Evolutionary conservation across 2,329 filamentous ascomycete species (phyloP).

Genomic region (Xylaria hypoxylon): DNA sequence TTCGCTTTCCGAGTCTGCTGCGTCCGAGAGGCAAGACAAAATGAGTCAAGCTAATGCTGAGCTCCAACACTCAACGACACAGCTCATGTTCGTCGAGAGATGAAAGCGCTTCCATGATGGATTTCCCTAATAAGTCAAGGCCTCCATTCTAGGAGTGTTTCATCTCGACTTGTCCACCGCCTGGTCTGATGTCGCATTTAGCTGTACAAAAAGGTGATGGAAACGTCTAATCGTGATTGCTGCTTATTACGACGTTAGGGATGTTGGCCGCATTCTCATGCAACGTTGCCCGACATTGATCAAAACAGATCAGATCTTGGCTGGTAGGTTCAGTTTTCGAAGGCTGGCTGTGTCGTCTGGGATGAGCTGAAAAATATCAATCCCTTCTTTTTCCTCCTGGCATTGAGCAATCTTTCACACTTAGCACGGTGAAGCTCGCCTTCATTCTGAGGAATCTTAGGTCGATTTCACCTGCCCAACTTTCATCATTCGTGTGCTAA

Average conservation of each 20-base stretch:
- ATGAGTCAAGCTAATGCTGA: not conserved
- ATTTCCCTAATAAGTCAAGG: not conserved
- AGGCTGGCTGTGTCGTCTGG: not conserved
- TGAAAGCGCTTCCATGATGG: not conserved
- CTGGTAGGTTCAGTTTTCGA: not conserved
- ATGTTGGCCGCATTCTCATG: conserved; percentile 1
- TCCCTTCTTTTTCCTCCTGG: not conserved
- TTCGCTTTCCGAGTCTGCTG: conserved; percentile 21
- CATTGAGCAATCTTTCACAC: too few relatives aligned
- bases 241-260: conserved; percentile 7
- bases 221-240: not conserved
- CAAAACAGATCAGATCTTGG: not conserved
- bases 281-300: not conserved
- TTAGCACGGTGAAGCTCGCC: too few relatives aligned
- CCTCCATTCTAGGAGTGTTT: not conserved
- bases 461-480: too few relatives aligned
- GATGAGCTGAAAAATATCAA: not conserved
- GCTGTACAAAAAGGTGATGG: not conserved
- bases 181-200: not conserved
- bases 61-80: not conserved
- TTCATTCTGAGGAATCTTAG: not conserved
- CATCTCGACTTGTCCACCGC: not conserved
- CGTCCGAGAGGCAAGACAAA: not conserved
- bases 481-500: not conserved
- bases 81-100: not conserved